Conservation (phyloP, 2,329 filamentous ascomycete genomes). For the Aspergillus candidus region DNA sequence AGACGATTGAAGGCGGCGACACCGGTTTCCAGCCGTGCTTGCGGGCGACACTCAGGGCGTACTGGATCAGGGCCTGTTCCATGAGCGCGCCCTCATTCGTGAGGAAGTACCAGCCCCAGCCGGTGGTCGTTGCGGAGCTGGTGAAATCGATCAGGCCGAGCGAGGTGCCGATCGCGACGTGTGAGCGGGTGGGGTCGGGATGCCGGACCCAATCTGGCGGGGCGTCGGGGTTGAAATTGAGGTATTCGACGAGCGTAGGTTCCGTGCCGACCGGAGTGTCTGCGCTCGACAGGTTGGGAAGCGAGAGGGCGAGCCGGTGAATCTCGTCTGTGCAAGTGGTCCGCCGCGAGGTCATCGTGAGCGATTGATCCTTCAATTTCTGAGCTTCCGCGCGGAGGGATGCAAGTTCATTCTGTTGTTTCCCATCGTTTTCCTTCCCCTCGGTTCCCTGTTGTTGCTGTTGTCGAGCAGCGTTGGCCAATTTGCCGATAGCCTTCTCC, state of each 20-base stretch:
- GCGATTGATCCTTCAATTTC: constrained; percentile 31
- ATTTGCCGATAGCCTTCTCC: constrained; percentile 36
- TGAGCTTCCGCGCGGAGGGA: constrained; percentile 34
- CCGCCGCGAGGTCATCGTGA: constrained; percentile 27
- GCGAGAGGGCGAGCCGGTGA: constrained; percentile 63
- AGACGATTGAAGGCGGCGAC: constrained; percentile 82
- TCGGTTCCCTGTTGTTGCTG: constrained; percentile 9
- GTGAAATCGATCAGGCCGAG: constrained; percentile 90
- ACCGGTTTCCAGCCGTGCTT: constrained; percentile 72
- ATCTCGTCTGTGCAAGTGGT: constrained; percentile 53
- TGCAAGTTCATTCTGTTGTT: constrained; percentile 16
- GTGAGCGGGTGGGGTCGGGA: constrained; percentile 50
- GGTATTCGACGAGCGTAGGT: constrained; percentile 63
- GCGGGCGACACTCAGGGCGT: constrained; percentile 68
- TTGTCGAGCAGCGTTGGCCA: constrained; percentile 23
- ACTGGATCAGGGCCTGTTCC: constrained; percentile 90
- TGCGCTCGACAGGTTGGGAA: constrained; percentile 80
- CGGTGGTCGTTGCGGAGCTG: constrained; percentile 70
- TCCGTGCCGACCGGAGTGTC: constrained; percentile 66
- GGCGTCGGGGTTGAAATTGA: constrained; percentile 62
- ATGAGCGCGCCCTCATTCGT: constrained; percentile 84
- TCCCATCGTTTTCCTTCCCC: too few species aligned
- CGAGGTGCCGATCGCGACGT: constrained; percentile 78
- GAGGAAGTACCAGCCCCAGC: constrained; percentile 98
- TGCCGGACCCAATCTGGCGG: constrained; percentile 28